phyloP scores from a whole-genome alignment of 805 yeast genomes.

The Candida glaebosa region DNA sequence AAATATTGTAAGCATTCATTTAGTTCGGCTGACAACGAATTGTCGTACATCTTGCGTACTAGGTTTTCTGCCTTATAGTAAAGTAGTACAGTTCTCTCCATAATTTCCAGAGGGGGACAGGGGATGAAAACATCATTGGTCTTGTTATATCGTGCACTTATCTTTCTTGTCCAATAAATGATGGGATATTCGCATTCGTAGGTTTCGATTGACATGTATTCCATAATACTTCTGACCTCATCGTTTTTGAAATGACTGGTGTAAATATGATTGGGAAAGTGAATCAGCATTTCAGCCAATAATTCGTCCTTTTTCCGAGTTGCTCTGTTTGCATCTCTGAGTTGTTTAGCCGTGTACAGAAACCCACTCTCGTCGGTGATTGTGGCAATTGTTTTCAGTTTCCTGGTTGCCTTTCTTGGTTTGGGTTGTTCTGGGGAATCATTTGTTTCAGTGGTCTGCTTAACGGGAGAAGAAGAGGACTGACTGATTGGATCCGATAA shows the following conservation, averaged over 20 bases:
- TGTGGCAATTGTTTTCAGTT: constrained; percentile 1
- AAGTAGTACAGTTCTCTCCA: constrained; percentile 45
- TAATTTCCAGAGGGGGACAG: constrained; percentile 31
- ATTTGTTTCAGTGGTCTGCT: not conserved
- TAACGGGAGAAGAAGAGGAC: constrained; percentile 6
- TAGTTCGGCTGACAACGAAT: constrained; percentile 3
- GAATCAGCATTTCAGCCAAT: constrained; percentile 46
- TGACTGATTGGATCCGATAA: constrained; percentile 6
- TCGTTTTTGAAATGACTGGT: constrained; percentile 24
- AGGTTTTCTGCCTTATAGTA: constrained; percentile 48
- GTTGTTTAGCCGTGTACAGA: constrained; percentile 23
- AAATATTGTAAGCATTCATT: not conserved
- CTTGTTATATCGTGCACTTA: constrained; percentile 46
- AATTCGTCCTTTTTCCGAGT: constrained; percentile 48
- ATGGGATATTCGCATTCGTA: constrained; percentile 30
- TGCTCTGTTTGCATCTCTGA: constrained; percentile 32
- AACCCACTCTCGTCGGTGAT: constrained; percentile 5
- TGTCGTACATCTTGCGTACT: constrained; percentile 14
- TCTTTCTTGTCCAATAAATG: constrained; percentile 50
- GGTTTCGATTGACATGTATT: constrained; percentile 21
- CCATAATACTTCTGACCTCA: constrained; percentile 14
- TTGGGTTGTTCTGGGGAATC: constrained; percentile 8
- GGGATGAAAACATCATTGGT: constrained; percentile 55
- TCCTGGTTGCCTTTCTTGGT: constrained; percentile 1
- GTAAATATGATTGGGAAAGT: constrained; percentile 29